A percentile compares a stretch with the other conserved stretches of the same genome.
Evolutionary conservation across 2,329 filamentous ascomycete genomes (phyloP).

Genomic region (Macroventuria anomochaeta): DNA sequence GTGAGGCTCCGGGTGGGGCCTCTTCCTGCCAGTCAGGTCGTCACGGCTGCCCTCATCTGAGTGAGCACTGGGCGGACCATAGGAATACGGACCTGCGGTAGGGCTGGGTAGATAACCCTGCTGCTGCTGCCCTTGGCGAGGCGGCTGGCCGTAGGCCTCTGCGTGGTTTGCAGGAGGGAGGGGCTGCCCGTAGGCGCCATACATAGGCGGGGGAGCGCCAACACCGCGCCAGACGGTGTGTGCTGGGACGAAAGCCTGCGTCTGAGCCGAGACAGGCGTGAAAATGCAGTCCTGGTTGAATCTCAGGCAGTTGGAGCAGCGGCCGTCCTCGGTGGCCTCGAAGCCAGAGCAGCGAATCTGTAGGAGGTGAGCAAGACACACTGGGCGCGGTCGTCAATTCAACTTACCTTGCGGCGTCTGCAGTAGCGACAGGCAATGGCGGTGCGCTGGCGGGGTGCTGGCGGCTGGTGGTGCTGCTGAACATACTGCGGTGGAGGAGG

Average conservation of each 20-base stretch:
- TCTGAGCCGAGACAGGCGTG: constrained; percentile 75
- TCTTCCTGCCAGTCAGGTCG: constrained; percentile 53
- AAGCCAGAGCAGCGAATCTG: constrained; percentile 80
- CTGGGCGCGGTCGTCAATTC: neutral
- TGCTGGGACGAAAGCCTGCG: constrained; percentile 75
- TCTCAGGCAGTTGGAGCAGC: constrained; percentile 74
- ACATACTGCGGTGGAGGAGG: constrained; percentile 51
- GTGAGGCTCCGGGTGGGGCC: constrained; percentile 57
- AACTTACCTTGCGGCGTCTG: constrained; percentile 62
- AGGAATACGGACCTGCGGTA: constrained; percentile 53
- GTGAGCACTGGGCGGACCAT: constrained; percentile 45
- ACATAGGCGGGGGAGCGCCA: constrained; percentile 57
- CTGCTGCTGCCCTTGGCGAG: constrained; percentile 37
- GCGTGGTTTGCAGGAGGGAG: constrained; percentile 50
- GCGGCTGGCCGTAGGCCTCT: constrained; percentile 46
- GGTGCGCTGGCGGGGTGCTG: constrained; percentile 65
- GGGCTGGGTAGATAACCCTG: constrained; percentile 55
- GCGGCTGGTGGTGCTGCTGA: constrained; percentile 49
- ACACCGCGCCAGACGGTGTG: constrained; percentile 66
- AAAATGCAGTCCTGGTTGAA: constrained; percentile 82
- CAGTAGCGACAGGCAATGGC: constrained; percentile 68
- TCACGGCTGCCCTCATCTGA: constrained; percentile 50
- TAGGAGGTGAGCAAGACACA: constrained; percentile 22
- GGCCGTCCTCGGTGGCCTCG: constrained; percentile 72
- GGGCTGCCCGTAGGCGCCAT: constrained; percentile 59